A percentile compares a stretch with the other conserved stretches of the same genome.
phyloP scores from a whole-genome alignment of 2,329 filamentous ascomycete genomes.

The Colletotrichum filicis region DNA sequence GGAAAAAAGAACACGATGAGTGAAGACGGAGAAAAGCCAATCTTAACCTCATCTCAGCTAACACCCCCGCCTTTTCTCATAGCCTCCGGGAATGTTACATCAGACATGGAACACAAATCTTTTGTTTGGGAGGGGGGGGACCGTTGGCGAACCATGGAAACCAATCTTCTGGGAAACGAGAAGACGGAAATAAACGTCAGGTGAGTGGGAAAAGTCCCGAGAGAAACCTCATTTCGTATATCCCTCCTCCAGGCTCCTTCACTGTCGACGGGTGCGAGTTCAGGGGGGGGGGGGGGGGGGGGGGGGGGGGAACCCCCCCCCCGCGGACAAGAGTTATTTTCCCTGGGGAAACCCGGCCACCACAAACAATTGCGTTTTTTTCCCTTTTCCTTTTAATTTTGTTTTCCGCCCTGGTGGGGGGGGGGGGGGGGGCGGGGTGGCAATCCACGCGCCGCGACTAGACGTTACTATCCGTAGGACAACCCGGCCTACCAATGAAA shows the following conservation, averaged over 20 bases:
- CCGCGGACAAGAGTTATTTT: too few species aligned
- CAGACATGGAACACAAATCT: neutral
- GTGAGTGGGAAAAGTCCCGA: neutral
- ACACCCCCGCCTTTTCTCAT: slow-evolving; percentile 6
- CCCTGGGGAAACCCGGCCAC: too few species aligned
- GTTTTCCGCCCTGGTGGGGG: too few species aligned
- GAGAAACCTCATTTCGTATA: neutral
- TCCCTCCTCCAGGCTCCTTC: neutral
- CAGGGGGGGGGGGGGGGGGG: too few species aligned
- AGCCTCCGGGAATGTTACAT: slow-evolving; percentile 16
- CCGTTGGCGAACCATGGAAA: neutral
- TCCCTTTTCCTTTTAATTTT: too few species aligned
- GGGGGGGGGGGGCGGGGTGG: too few species aligned
- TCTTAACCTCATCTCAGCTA: slow-evolving; percentile 20
- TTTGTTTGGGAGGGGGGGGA: neutral
- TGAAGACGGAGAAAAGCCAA: slow-evolving; percentile 6
- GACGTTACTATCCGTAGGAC: neutral
- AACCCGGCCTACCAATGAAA: neutral
- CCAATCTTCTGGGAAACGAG: neutral
- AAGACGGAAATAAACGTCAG: neutral
- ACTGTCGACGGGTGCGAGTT: neutral
- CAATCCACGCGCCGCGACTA: neutral
- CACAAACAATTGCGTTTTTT: too few species aligned
- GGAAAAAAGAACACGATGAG: neutral
- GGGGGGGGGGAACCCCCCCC: too few species aligned